A percentile compares a stretch with the other conserved stretches of the same genome.
phyloP scores from a whole-genome alignment of 2,329 filamentous ascomycete genomes.

The Furcasterigmium furcatum region DNA sequence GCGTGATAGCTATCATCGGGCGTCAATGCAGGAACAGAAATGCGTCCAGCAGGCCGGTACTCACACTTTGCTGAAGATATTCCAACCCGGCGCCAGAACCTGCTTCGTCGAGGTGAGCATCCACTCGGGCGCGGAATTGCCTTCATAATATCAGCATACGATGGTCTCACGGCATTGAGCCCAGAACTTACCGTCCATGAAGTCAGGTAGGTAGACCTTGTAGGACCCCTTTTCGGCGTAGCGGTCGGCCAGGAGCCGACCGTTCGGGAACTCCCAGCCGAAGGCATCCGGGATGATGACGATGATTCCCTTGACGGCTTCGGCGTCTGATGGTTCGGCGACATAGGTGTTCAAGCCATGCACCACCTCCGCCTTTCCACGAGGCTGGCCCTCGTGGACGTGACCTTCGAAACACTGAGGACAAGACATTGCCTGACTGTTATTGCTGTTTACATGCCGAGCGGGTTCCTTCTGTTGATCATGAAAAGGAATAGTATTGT shows the following conservation, averaged over 20 bases:
- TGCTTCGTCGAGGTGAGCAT: constrained; percentile 21
- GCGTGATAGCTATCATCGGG: not conserved
- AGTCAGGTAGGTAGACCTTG: constrained; percentile 52
- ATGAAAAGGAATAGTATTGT: too few species aligned
- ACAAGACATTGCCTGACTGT: constrained; percentile 30
- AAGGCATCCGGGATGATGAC: constrained; percentile 54
- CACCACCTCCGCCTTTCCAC: constrained; percentile 38
- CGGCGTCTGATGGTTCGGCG: constrained; percentile 27
- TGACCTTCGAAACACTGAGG: constrained; percentile 43
- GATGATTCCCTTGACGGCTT: constrained; percentile 39
- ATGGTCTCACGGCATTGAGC: not conserved
- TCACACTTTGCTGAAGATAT: not conserved
- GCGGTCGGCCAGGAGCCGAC: constrained; percentile 47
- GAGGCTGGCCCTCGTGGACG: constrained; percentile 39
- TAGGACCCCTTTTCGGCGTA: constrained; percentile 49
- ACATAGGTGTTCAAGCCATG: constrained; percentile 49
- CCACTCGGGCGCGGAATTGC: constrained; percentile 23
- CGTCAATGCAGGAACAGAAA: not conserved
- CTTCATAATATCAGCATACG: constrained; percentile 11
- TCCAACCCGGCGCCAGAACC: not conserved
- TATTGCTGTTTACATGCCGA: too few species aligned
- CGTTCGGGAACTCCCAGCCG: constrained; percentile 52
- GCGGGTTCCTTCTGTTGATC: too few species aligned
- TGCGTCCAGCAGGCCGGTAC: not conserved
- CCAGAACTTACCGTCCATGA: constrained; percentile 38